These are phyloP conservation scores for Edaphochlamys debaryana DNA, from an alignment of 139 green algal genomes.

Conservation along the genomic window DNA sequence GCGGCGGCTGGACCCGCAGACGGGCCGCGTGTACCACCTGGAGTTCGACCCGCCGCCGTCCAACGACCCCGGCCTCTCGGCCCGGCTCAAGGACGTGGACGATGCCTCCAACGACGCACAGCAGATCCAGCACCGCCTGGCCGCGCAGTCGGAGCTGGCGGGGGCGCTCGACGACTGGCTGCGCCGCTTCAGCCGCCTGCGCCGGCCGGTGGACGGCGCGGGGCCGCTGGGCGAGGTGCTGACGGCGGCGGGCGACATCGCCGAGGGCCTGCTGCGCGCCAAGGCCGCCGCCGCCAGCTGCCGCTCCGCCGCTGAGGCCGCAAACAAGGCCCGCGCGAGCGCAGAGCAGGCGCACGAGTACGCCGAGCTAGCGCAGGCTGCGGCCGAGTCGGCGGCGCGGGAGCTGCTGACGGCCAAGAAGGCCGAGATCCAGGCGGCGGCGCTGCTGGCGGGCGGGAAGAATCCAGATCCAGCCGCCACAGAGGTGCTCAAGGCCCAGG, in stretches of 20 bases:
- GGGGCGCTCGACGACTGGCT: slow-evolving; percentile 61
- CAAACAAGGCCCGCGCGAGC: slow-evolving; percentile 47
- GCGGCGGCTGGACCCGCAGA: slow-evolving; percentile 59
- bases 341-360: slow-evolving; percentile 62
- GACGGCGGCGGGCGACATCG: slow-evolving; percentile 50
- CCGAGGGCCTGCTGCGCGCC: slow-evolving; percentile 56
- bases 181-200: slow-evolving; percentile 66
- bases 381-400: slow-evolving; percentile 63
- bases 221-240: slow-evolving; percentile 55
- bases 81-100: slow-evolving; percentile 61
- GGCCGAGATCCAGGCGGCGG: slow-evolving; percentile 73
- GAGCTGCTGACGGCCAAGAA: slow-evolving; percentile 77
- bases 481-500: slow-evolving; percentile 74
- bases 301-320: slow-evolving; percentile 58
- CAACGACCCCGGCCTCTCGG: slow-evolving; percentile 68
- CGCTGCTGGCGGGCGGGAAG: slow-evolving; percentile 62
- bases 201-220: slow-evolving; percentile 52
- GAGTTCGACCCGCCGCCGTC: slow-evolving; percentile 75
- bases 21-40: slow-evolving; percentile 78
- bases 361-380: slow-evolving; percentile 57
- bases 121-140: slow-evolving; percentile 63
- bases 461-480: slow-evolving; percentile 65
- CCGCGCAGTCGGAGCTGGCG: slow-evolving; percentile 18
- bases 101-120: slow-evolving; percentile 57
- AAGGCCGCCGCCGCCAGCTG: slow-evolving; percentile 58